phyloP scores from a whole-genome alignment of 352 stramenopile genomes.

The Blastocystis sp. region DNA sequence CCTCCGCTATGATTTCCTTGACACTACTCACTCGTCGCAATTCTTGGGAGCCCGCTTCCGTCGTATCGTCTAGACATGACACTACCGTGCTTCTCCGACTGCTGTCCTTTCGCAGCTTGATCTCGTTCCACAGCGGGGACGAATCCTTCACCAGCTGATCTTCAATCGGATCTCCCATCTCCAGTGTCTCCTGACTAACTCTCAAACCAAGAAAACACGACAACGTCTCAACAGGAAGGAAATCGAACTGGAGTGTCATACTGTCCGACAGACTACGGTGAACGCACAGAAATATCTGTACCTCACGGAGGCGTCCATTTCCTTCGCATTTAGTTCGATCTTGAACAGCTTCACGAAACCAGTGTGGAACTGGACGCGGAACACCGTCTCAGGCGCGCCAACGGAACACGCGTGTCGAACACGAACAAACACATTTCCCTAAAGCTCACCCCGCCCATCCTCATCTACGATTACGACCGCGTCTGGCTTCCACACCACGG shows the following conservation, averaged over 20 bases:
- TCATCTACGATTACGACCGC: background rate
- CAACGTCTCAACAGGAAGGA: conserved; percentile 3
- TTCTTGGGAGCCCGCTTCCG: background rate
- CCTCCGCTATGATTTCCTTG: background rate
- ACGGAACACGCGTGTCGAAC: background rate
- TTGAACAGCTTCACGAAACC: conserved; percentile 60
- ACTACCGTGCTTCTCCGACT: no score
- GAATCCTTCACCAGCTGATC: conserved; percentile 20
- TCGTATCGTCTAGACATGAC: no score
- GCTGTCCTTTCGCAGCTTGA: background rate
- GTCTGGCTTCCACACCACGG: conserved; percentile 43
- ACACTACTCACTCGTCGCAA: background rate
- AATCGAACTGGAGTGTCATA: conserved; percentile 17
- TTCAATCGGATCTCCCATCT: background rate
- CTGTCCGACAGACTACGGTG: background rate
- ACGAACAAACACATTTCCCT: conserved; percentile 49
- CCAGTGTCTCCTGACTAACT: background rate
- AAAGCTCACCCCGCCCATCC: background rate
- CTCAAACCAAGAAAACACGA: background rate
- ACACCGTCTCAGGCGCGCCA: background rate
- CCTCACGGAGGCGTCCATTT: conserved; percentile 13
- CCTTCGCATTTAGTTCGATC: background rate
- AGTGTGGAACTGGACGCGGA: conserved; percentile 41
- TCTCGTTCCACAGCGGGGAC: conserved; percentile 26
- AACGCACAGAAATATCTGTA: background rate